These are phyloP conservation scores for Bruguiera hainesii DNA, from an alignment of 441 rosid species.

Conservation along the genomic window DNA sequence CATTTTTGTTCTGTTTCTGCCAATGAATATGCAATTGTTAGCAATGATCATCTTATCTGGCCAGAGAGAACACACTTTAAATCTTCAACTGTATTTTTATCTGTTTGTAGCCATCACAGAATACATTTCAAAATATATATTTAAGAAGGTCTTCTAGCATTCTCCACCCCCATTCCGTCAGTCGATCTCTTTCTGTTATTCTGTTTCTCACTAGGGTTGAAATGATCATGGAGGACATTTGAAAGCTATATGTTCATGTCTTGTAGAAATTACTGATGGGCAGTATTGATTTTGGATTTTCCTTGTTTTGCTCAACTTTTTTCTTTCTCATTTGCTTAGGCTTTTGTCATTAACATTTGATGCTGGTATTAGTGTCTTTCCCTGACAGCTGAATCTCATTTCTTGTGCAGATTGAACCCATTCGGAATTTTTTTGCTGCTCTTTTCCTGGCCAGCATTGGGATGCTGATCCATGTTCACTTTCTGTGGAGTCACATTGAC, in stretches of 20 bases:
- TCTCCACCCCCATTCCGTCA: no score
- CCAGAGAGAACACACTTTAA: no score
- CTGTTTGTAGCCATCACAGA: no score
- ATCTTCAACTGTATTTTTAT: no score
- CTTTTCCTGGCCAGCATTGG: conserved; percentile 96
- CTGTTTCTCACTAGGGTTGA: not conserved
- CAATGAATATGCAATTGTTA: no score
- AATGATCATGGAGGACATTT: not conserved
- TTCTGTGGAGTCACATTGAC: conserved; percentile 94
- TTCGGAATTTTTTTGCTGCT: conserved; percentile 96
- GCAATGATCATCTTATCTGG: no score
- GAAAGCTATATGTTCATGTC: not conserved
- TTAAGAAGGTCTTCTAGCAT: no score
- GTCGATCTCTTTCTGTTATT: no score
- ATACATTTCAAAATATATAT: no score
- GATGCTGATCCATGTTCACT: conserved; percentile 92
- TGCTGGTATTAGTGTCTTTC: not conserved
- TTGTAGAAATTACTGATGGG: not conserved
- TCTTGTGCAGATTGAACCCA: conserved; percentile 72
- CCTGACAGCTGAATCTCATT: conserved; percentile 13
- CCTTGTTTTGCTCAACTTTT: not conserved
- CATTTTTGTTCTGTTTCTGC: no score
- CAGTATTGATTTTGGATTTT: not conserved
- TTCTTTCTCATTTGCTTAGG: not conserved
- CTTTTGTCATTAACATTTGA: not conserved